A percentile compares a stretch with the other conserved stretches of the same genome.
phyloP scores from a whole-genome alignment of 2,329 filamentous ascomycete genomes.

The Teratosphaeria destructans region DNA sequence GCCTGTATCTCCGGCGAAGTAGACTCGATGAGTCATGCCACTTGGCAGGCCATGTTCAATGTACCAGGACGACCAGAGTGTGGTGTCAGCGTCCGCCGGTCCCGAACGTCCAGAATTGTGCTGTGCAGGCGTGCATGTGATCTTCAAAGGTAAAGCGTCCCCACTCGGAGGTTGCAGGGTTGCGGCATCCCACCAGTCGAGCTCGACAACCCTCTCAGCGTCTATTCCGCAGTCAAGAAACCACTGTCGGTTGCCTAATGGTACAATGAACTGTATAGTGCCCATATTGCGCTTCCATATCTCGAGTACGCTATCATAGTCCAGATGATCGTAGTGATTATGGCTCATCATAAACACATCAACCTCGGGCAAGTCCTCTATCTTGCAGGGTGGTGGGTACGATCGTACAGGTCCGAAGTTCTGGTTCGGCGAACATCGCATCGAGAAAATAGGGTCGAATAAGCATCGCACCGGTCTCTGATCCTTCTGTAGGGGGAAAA shows the following conservation, averaged over 20 bases:
- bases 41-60: conserved; percentile 16
- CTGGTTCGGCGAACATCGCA: conserved; percentile 38
- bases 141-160: conserved; percentile 1
- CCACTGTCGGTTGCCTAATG: conserved; percentile 29
- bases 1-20: conserved; percentile 40
- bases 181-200: conserved; percentile 41
- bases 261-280: conserved; percentile 32
- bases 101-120: conserved; percentile 35
- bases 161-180: conserved; percentile 13
- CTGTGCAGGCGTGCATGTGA: conserved; percentile 39
- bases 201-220: conserved; percentile 32
- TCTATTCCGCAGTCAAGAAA: conserved; percentile 30
- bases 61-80: conserved; percentile 41
- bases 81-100: conserved; percentile 27
- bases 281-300: conserved; percentile 29
- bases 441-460: conserved; percentile 44
- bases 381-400: conserved; percentile 38
- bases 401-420: conserved; percentile 42
- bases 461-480: conserved; percentile 34
- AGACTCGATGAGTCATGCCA: conserved; percentile 26
- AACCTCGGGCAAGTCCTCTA: conserved; percentile 40
- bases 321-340: conserved; percentile 48
- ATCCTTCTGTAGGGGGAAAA: conserved; percentile 21
- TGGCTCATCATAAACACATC: conserved; percentile 44
- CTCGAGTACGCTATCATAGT: conserved; percentile 34